Base-by-base conservation (phyloP, 2,329 filamentous ascomycete genomes). In the Colletotrichum gloeosporioides region DNA sequence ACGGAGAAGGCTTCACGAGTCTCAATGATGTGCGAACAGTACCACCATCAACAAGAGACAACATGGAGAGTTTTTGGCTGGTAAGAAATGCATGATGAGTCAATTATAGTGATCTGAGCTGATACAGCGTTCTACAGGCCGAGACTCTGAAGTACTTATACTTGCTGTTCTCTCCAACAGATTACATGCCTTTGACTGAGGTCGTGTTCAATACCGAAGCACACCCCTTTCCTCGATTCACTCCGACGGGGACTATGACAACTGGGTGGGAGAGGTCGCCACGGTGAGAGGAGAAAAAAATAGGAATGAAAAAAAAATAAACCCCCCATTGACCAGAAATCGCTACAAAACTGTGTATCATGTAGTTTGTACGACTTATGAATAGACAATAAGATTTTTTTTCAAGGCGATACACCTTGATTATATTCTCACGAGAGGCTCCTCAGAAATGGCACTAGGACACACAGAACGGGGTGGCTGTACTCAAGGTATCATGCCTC, bases 141-240 rank as follows among this genome's bases (percentile, higher is more conserved):
- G 97, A 99, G 87, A 99, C 97, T 32, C 89, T 99, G 64, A 99
- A 99, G 86, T 99, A 99, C 84, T 94, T 99, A 83, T 99, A 98
- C 84, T 91, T 99, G 57, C 89, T 99, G 39, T 99, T 99, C 86
- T 96, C 95, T 3, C 68, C 68, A 3, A 55, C 32, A 18, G 95
- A 98, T 76, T 86, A 98, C 34, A 88, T 98, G 55, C 95, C 96
- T 2, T 89, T 99, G 32, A 94, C 96, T 79, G 91, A 96, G 80
- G 89, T 98, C 36, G 96, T 99, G 39, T 93, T 99, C 82, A 99
- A 99, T 83, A 99, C 97, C 1, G 97, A 99, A 87, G 97, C 96
- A 2, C 97, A 99, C 85, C 92, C 95, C 1, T 90, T 99, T 74
- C 97, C 97, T 8, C 89, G 94, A 39, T 99, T 99, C 82, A 93